These are phyloP conservation scores for Mycena olivaceomarginata DNA, from an alignment of 768 basidiomycete genomes.

Conservation along the genomic window DNA sequence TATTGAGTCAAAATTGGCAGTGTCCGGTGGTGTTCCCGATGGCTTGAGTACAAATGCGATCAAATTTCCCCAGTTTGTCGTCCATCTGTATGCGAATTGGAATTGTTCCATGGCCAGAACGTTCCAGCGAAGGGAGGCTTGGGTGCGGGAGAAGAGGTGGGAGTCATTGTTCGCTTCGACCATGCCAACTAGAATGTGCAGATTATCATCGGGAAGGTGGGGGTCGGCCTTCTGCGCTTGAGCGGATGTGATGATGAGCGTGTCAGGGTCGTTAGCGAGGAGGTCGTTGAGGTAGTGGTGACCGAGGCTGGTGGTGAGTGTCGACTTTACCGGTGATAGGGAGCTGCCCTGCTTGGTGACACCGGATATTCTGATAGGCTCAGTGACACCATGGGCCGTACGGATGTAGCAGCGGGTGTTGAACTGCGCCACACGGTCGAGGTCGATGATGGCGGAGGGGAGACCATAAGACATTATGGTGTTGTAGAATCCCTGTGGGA, in stretches of 20 bases:
- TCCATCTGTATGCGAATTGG: no score
- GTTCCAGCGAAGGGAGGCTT: slow-evolving; percentile 5
- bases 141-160: slow-evolving; percentile 10
- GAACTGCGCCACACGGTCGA: slow-evolving; percentile 45
- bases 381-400: slow-evolving; percentile 46
- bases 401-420: slow-evolving; percentile 32
- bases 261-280: slow-evolving; percentile 4
- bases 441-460: slow-evolving; percentile 34
- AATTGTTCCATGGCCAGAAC: slow-evolving; percentile 46
- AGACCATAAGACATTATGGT: slow-evolving; percentile 44
- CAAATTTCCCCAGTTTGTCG: slow-evolving; percentile 48
- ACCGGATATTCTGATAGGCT: slow-evolving; percentile 42
- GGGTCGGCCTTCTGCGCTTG: not conserved
- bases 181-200: not conserved
- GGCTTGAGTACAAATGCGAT: slow-evolving; percentile 38
- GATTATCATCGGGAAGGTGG: not conserved
- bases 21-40: not conserved
- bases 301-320: slow-evolving; percentile 45
- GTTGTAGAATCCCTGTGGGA: slow-evolving; percentile 49
- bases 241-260: not conserved
- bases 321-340: slow-evolving; percentile 49
- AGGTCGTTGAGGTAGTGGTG: slow-evolving; percentile 17
- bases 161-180: slow-evolving; percentile 22
- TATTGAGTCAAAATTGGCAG: slow-evolving; percentile 15
- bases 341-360: slow-evolving; percentile 51